These are phyloP conservation scores for Monilinia polystroma DNA, from an alignment of 2,329 filamentous ascomycete species.

Conservation along the genomic window DNA sequence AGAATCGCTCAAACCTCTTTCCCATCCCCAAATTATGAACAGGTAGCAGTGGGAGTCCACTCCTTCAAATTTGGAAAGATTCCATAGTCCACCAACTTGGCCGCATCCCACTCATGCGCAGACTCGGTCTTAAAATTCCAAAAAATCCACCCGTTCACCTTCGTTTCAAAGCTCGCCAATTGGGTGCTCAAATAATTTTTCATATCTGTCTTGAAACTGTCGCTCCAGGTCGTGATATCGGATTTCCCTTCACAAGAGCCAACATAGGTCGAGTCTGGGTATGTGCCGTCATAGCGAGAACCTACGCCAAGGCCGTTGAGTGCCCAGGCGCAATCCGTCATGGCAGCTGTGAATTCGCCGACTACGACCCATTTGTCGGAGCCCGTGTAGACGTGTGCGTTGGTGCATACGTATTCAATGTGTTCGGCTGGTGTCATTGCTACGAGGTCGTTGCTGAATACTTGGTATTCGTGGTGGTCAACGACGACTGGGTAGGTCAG, in stretches of 20 bases:
- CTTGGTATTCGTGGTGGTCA: constrained; percentile 69
- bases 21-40: neutral
- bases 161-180: constrained; percentile 50
- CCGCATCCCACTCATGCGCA: constrained; percentile 54
- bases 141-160: constrained; percentile 55
- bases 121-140: constrained; percentile 60
- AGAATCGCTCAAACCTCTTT: neutral
- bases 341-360: constrained; percentile 67
- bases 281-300: constrained; percentile 57
- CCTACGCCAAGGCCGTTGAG: constrained; percentile 58
- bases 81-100: constrained; percentile 49
- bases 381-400: constrained; percentile 48
- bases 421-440: constrained; percentile 53
- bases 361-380: constrained; percentile 66
- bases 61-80: constrained; percentile 48
- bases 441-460: constrained; percentile 55
- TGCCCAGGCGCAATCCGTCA: constrained; percentile 59
- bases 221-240: constrained; percentile 48
- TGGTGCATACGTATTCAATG: constrained; percentile 54
- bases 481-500: constrained; percentile 50
- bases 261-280: constrained; percentile 47
- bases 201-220: constrained; percentile 47
- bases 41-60: neutral
- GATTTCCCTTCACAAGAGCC: constrained; percentile 56
- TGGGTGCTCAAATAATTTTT: constrained; percentile 55